These are phyloP conservation scores for Xylariaceae sp. DNA, from an alignment of 2,329 filamentous ascomycete species.

Conservation along the genomic window DNA sequence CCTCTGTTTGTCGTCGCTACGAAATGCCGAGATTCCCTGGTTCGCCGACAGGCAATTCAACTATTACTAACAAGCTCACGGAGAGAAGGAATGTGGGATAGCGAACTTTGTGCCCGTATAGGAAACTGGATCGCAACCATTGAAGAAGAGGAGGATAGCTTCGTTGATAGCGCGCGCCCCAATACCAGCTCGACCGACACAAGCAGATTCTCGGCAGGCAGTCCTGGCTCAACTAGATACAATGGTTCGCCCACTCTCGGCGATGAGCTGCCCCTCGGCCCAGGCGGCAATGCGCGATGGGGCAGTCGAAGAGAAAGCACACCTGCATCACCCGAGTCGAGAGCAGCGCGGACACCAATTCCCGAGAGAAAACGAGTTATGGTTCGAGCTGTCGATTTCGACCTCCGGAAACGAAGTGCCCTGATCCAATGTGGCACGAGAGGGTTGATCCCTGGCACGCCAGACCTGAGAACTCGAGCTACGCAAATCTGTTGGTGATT, in stretches of 20 bases:
- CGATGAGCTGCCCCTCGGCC: constrained; percentile 35
- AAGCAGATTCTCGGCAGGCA: constrained; percentile 22
- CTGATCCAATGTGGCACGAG: constrained; percentile 52
- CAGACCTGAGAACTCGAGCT: constrained; percentile 44
- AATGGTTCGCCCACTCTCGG: constrained; percentile 33
- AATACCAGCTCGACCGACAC: constrained; percentile 28
- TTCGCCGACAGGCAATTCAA: constrained; percentile 58
- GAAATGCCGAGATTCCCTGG: constrained; percentile 56
- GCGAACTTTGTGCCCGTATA: constrained; percentile 53
- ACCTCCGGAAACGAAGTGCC: constrained; percentile 49
- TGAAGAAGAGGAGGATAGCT: constrained; percentile 45
- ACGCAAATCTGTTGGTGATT: constrained; percentile 47
- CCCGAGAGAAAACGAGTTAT: constrained; percentile 54
- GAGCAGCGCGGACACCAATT: constrained; percentile 32
- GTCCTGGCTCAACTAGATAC: constrained; percentile 18
- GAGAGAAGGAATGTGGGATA: constrained; percentile 68
- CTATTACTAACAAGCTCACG: constrained; percentile 57
- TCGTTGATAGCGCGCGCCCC: constrained; percentile 23
- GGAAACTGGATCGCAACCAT: constrained; percentile 52
- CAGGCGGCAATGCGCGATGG: constrained; percentile 44
- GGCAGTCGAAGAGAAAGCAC: constrained; percentile 27
- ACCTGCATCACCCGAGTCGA: constrained; percentile 14
- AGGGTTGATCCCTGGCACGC: constrained; percentile 42
- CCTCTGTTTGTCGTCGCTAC: constrained; percentile 64
- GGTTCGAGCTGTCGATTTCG: constrained; percentile 54